These are phyloP conservation scores for Paecilomyces sp. DNA, from an alignment of 2,329 filamentous ascomycete species.

Conservation along the genomic window DNA sequence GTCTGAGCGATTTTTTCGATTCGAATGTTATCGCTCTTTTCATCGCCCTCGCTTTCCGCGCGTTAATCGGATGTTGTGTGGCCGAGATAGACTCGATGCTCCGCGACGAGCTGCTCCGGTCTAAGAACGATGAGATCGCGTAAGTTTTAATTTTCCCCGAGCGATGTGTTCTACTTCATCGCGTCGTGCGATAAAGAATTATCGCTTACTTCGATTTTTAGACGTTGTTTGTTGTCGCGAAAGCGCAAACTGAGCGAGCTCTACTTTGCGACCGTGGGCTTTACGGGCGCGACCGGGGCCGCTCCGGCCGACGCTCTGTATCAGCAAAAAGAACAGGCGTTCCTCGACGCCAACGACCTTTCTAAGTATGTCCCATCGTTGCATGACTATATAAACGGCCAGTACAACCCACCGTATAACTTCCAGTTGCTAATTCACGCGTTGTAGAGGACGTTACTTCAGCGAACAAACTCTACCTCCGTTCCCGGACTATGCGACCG, in stretches of 20 bases:
- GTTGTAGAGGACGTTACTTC: slow-evolving; percentile 49
- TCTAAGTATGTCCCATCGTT: slow-evolving; percentile 43
- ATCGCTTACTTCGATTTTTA: slow-evolving; percentile 34
- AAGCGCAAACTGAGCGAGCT: slow-evolving; percentile 88
- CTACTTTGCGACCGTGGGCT: slow-evolving; percentile 67
- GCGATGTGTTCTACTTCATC: slow-evolving; percentile 15
- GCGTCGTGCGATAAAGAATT: slow-evolving; percentile 13
- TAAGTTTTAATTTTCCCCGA: slow-evolving; percentile 32
- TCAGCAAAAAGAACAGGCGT: slow-evolving; percentile 44
- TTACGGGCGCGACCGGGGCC: slow-evolving; percentile 44
- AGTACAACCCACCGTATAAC: slow-evolving; percentile 1
- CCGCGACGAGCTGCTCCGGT: slow-evolving; percentile 43
- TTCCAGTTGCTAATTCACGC: slow-evolving; percentile 13
- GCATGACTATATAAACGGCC: slow-evolving; percentile 3
- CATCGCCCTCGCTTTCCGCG: slow-evolving; percentile 34
- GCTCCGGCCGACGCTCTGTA: slow-evolving; percentile 48
- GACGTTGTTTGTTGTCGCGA: slow-evolving; percentile 63
- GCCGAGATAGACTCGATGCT: slow-evolving; percentile 43
- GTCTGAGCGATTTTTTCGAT: slow-evolving; percentile 37
- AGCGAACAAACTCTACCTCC: slow-evolving; percentile 47
- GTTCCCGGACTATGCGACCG: slow-evolving; percentile 24
- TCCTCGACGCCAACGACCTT: slow-evolving; percentile 53
- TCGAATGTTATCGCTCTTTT: slow-evolving; percentile 35
- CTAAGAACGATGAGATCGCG: slow-evolving; percentile 47
- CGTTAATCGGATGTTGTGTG: slow-evolving; percentile 45